Percentiles rank a stretch among this genome's conserved stretches.
phyloP scores from a whole-genome alignment of 139 green algal species.

The Penium margaritaceum region DNA sequence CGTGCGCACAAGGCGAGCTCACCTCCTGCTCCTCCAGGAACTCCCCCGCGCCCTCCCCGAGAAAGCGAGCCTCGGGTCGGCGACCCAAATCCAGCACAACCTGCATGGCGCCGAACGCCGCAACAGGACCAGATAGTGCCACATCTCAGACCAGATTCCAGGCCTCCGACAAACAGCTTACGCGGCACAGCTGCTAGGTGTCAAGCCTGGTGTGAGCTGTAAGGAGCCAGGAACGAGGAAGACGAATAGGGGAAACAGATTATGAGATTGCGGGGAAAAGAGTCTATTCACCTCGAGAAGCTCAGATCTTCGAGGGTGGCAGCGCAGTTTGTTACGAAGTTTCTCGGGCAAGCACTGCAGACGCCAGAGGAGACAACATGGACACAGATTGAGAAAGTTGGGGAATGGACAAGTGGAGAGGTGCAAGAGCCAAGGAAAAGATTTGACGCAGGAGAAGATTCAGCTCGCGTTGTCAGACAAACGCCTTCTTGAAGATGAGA shows the following conservation, averaged over 20 bases:
- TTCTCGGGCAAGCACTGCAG: conserved; percentile 67
- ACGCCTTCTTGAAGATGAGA: too few species aligned
- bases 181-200: background rate
- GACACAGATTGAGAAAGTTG: too few species aligned
- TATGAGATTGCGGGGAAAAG: background rate
- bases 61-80: conserved; percentile 65
- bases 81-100: conserved; percentile 65
- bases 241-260: background rate
- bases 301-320: conserved; percentile 59
- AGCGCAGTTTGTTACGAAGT: conserved; percentile 59
- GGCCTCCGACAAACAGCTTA: too few species aligned
- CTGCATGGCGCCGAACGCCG: too few species aligned
- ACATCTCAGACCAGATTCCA: too few species aligned
- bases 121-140: too few species aligned
- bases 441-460: too few species aligned
- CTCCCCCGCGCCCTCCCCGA: conserved; percentile 57
- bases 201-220: background rate
- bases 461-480: too few species aligned
- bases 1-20: too few species aligned
- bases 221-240: background rate
- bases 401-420: too few species aligned
- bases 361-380: too few species aligned
- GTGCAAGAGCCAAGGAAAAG: too few species aligned
- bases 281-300: conserved; percentile 67
- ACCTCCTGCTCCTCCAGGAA: conserved; percentile 62